Evolutionary conservation across 2,329 filamentous ascomycete species (phyloP), one percentile per base, ranked within the genome.

Genomic region (Colletotrichum sidae): DNA sequence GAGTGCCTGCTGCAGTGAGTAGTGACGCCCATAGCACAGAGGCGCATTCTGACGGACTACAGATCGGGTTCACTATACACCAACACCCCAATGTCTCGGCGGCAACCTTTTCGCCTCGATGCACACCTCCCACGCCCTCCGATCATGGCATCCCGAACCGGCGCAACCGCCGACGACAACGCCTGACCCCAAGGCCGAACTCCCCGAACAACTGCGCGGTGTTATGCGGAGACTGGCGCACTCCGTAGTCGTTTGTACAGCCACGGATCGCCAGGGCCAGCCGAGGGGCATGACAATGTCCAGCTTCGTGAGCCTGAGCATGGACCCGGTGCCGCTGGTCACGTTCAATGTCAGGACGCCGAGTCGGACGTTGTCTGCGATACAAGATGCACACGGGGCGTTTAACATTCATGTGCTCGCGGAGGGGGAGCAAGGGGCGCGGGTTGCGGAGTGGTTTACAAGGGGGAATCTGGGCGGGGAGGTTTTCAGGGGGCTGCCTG

Each of bases 271-370:
- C 41, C 12, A 67, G 35, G 68, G 72, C 38, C 58, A 70, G 45
- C 72, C 81, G 6, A 79, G 82, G 38, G 86, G 81, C 52, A 86
- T 88, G 81, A 88, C 86, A 38, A 85, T 88, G 78, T 88, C 86
- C 7, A 88, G 85, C 2, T 83, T 89, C 67, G 86, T 86, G 2
- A 87, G 85, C 0, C 75, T 89, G 34, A 81, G 83, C 13, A 78
- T 88, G 15, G 69, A 72, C n/a, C 85, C 86, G 0, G 78, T 75
- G 34, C 85, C 86, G 1, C 76, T 85, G 10, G 75, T 89, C 7
- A 83, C 81, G 0, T 88, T 89, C 78, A 88, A 88, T 75, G 79
- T 88, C 53, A 80, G 81, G 33, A 79, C 82, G 35, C 86, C 86
- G 17, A 87, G 84, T 72, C 81, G 83, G 11, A 88, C 86, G 11